Conservation (phyloP, 1,284 basidiomycete species). For the Ganoderma resinaceum region DNA sequence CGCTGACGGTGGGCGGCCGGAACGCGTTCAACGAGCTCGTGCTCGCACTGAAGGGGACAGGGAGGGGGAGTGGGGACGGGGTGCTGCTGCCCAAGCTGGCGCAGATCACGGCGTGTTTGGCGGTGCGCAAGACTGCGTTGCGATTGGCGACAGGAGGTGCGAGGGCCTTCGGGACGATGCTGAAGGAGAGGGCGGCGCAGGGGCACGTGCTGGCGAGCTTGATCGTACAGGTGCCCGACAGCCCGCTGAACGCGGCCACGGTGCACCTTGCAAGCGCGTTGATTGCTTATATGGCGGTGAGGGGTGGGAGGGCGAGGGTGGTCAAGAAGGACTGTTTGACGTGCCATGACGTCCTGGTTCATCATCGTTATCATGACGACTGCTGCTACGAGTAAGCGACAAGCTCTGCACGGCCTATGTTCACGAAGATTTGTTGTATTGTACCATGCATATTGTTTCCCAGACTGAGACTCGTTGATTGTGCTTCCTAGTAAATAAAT, state of each 20-base stretch:
- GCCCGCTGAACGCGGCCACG: constrained; percentile 7
- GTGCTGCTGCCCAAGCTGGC: constrained; percentile 9
- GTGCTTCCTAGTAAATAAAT: neutral
- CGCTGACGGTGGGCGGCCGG: constrained; percentile 12
- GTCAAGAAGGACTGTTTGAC: constrained; percentile 5
- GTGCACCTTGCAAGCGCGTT: constrained; percentile 15
- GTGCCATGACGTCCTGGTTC: constrained; percentile 9
- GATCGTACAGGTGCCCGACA: constrained; percentile 14
- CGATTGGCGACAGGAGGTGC: neutral
- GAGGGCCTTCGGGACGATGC: constrained; percentile 6
- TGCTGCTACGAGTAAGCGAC: neutral
- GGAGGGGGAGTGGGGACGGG: neutral
- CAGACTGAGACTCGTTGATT: neutral
- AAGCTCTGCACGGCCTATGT: neutral
- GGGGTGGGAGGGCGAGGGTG: constrained; percentile 4
- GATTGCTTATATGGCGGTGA: constrained; percentile 15
- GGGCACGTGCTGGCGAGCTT: constrained; percentile 1
- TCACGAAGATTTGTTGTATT: neutral
- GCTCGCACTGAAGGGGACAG: neutral
- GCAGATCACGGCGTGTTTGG: constrained; percentile 15
- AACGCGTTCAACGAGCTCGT: constrained; percentile 14
- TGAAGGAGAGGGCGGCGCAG: neutral
- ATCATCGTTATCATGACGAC: neutral
- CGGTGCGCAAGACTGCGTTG: neutral
- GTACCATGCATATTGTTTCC: neutral